These are phyloP conservation scores for Trichothecium roseum DNA, from an alignment of 2,329 filamentous ascomycete species.

Conservation along the genomic window DNA sequence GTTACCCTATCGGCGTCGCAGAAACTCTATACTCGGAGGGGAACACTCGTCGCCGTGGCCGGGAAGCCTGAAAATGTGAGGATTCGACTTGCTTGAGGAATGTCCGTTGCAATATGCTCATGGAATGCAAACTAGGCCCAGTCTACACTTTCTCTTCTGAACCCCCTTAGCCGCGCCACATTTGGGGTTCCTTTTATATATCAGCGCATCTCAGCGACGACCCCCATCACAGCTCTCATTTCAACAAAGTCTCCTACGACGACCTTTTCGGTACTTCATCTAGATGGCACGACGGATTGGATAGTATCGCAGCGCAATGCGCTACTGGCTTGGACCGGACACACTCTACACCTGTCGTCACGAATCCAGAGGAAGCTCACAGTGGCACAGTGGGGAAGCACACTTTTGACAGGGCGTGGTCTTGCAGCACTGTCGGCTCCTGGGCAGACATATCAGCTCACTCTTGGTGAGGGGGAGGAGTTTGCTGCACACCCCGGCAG, in stretches of 20 bases:
- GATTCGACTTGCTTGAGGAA: not conserved
- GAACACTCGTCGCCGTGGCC: conserved; percentile 80
- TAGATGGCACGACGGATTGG: conserved; percentile 94
- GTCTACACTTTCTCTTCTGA: conserved; percentile 79
- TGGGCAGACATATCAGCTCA: conserved; percentile 82
- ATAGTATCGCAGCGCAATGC: conserved; percentile 80
- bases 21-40: conserved; percentile 82
- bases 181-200: conserved; percentile 92
- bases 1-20: conserved; percentile 90
- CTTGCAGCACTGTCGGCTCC: conserved; percentile 75
- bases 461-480: conserved; percentile 71
- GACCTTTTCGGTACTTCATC: conserved; percentile 75
- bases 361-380: conserved; percentile 65
- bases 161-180: conserved; percentile 68
- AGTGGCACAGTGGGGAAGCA: conserved; percentile 84
- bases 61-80: conserved; percentile 84
- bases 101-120: not conserved
- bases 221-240: conserved; percentile 78
- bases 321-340: conserved; percentile 92
- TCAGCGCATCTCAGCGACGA: conserved; percentile 79
- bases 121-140: conserved; percentile 47
- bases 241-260: conserved; percentile 79
- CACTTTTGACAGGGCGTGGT: conserved; percentile 77
- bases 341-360: conserved; percentile 67
- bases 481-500: conserved; percentile 88